Base-by-base conservation (phyloP, 257 asterid species). In the Knoxia roxburghii region DNA sequence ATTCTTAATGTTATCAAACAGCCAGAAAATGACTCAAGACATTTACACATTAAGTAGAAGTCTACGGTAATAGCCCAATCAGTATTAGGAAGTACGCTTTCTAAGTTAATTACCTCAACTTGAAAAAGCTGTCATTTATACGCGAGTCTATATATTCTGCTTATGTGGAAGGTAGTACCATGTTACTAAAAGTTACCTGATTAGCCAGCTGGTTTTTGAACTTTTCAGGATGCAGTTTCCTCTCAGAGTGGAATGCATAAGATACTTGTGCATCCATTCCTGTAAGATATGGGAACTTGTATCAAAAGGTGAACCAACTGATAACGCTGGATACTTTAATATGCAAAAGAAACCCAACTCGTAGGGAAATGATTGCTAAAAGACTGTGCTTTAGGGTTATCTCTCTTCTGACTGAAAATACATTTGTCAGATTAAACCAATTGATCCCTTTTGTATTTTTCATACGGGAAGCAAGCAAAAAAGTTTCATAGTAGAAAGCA, bases 241-340 rank as follows among this genome's bases (percentile, higher is more conserved):
- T 84, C 68, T 92, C 93, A 7, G 95, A 76, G 82, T 92, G 98
- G 76, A 92, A 92, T 43, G 96, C 97, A 64, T 89, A 89, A 32
- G 98, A 92, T 65, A 87, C 96, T 77, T 92, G 97, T 6, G 97
- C 98, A 76, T 92, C 98, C 98, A 92, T 89, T 52, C 98, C 98
- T 91, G 83, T 33, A 71, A 70, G 70, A 52, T 46, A 46, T 49
- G 55, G 4, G 24, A 37, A 39, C 57, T 57, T 35, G 62, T 63
- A 67, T 51, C 41, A 76, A 39, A 43, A 48, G 29, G 3, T 30
- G 54, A 29, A 68, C 69, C 7, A 45, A 26, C 46, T 26, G 5
- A 45, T 5, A 58, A 64, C 24, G 51, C 33, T 24, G 55, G 58
- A 20, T 32, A 53, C 37, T 65, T 53, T 1, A 20, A 70, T 20